These are phyloP conservation scores for Salvia rosmarinus DNA, from an alignment of 257 asterid species.

Conservation along the genomic window DNA sequence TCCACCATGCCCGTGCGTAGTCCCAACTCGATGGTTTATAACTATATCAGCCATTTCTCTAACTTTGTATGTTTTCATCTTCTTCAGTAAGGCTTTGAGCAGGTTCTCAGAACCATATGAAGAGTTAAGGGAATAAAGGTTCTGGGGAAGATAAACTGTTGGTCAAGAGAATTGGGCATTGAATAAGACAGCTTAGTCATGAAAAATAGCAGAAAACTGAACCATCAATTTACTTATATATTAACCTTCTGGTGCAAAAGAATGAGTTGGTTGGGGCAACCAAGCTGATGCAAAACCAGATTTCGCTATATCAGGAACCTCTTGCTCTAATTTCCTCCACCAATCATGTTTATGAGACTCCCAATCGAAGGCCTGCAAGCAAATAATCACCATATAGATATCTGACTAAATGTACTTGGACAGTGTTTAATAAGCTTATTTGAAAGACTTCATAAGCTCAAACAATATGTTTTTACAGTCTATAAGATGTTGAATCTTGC, in stretches of 20 bases:
- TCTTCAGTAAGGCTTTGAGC: constrained; percentile 70
- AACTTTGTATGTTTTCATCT: constrained; percentile 84
- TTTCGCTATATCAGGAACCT: constrained; percentile 84
- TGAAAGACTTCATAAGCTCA: not conserved
- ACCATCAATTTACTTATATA: constrained; percentile 2
- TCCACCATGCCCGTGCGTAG: constrained; percentile 84
- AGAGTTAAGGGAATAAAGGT: constrained; percentile 81
- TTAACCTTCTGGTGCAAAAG: constrained; percentile 83
- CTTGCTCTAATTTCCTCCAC: constrained; percentile 82
- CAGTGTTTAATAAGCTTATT: not conserved
- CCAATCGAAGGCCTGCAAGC: constrained; percentile 88
- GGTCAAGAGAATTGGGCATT: constrained; percentile 20
- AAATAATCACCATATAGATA: constrained; percentile 31
- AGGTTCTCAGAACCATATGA: constrained; percentile 81
- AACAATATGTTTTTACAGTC: not conserved
- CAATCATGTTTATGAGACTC: constrained; percentile 92
- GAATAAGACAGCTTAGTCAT: constrained; percentile 19
- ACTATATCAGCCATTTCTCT: constrained; percentile 97
- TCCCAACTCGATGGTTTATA: constrained; percentile 93
- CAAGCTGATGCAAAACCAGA: constrained; percentile 95
- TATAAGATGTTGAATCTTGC: not conserved
- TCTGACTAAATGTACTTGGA: constrained; percentile 12
- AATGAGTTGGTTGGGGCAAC: constrained; percentile 88
- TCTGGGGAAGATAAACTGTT: constrained; percentile 93
- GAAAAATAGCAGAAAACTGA: constrained; percentile 18